Percentiles rank a stretch among this genome's conserved stretches.
These are phyloP conservation scores for Aspergillus mulundensis DNA, from an alignment of 495 filamentous ascomycete genomes.

Conservation along the genomic window DNA sequence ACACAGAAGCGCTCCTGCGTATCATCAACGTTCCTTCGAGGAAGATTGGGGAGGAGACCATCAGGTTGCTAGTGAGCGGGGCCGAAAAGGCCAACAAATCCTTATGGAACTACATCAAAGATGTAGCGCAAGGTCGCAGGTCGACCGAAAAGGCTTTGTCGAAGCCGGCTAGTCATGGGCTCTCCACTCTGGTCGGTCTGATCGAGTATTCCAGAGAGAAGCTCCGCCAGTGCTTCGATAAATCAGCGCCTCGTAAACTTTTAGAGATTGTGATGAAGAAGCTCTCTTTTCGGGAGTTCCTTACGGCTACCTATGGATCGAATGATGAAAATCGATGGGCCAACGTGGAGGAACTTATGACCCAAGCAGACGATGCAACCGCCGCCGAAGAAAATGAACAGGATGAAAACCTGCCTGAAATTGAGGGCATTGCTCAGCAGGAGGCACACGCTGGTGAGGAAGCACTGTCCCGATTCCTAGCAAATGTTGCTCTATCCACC, in stretches of 20 bases:
- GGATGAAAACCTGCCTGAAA: constrained; percentile 69
- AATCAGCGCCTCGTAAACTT: constrained; percentile 60
- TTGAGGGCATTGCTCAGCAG: constrained; percentile 72
- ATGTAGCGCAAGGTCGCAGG: constrained; percentile 65
- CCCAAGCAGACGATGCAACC: constrained; percentile 63
- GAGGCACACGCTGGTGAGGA: constrained; percentile 55
- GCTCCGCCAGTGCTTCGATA: constrained; percentile 45
- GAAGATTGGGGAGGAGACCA: constrained; percentile 76
- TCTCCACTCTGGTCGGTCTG: constrained; percentile 56
- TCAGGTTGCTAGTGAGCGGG: constrained; percentile 70
- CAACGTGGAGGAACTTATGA: constrained; percentile 84
- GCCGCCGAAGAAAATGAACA: constrained; percentile 33
- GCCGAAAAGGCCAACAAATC: constrained; percentile 60
- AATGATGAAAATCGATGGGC: constrained; percentile 85
- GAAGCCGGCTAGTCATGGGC: constrained; percentile 61
- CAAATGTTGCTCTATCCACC: constrained; percentile 81
- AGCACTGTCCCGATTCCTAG: constrained; percentile 73
- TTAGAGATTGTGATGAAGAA: constrained; percentile 71
- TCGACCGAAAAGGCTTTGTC: constrained; percentile 64
- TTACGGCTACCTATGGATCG: constrained; percentile 63
- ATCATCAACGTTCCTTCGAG: constrained; percentile 84
- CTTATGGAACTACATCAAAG: constrained; percentile 70
- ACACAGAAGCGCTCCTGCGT: constrained; percentile 81
- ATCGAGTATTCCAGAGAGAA: constrained; percentile 59
- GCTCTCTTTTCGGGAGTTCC: constrained; percentile 66